A percentile compares a stretch with the other conserved stretches of the same genome.
Evolutionary conservation across 1,139 yeast genomes (phyloP).

Genomic region (Candida dubliniensis): DNA sequence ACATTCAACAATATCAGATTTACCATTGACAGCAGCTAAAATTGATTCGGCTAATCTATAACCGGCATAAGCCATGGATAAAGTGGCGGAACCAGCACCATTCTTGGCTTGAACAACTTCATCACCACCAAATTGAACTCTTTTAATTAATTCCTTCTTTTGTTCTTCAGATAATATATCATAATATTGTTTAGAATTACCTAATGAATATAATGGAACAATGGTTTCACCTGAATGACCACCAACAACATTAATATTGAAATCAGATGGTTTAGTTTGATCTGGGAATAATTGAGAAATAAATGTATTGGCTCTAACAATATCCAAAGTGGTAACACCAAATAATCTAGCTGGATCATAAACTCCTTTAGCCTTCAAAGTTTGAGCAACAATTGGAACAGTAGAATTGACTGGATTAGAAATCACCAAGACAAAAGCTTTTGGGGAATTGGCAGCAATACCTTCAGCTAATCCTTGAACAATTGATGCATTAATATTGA

Average conservation of each 20-base stretch:
- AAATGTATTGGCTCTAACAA: slow-evolving; percentile 91
- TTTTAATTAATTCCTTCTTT: slow-evolving; percentile 74
- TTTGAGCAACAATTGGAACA: slow-evolving; percentile 97
- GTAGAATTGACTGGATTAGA: slow-evolving; percentile 99
- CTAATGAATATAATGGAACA: slow-evolving; percentile 82
- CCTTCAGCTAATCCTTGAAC: slow-evolving; percentile 91
- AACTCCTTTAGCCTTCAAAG: slow-evolving; percentile 79
- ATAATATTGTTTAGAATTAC: slow-evolving; percentile 47
- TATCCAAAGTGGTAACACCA: slow-evolving; percentile 97
- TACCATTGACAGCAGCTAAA: slow-evolving; percentile 73
- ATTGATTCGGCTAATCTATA: slow-evolving; percentile 90
- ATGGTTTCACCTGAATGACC: slow-evolving; percentile 99
- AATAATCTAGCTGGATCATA: slow-evolving; percentile 90
- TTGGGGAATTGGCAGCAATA: slow-evolving; percentile 81
- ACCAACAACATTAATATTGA: slow-evolving; percentile 83
- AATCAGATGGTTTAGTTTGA: slow-evolving; percentile 64
- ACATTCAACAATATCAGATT: slow-evolving; percentile 71
- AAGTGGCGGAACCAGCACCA: slow-evolving; percentile 98
- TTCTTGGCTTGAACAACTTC: slow-evolving; percentile 98
- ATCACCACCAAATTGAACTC: slow-evolving; percentile 99
- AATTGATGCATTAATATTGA: slow-evolving; percentile 95
- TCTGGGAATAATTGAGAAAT: slow-evolving; percentile 62
- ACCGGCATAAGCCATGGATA: slow-evolving; percentile 99
- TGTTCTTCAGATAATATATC: slow-evolving; percentile 50
- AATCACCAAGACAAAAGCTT: slow-evolving; percentile 83